Conservation (phyloP, 75 land plant genomes). For the Ceratopteris richardii region DNA sequence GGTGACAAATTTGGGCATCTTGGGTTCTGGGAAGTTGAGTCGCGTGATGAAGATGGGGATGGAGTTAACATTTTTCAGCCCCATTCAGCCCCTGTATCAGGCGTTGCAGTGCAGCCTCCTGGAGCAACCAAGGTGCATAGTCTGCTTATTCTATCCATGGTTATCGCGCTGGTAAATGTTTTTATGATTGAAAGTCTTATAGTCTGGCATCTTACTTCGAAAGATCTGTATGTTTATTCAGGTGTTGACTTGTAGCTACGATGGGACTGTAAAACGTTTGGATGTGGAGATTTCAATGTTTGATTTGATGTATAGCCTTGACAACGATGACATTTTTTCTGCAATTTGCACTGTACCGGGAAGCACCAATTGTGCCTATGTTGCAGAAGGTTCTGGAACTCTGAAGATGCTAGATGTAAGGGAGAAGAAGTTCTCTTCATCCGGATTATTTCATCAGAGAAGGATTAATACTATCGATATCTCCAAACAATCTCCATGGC, state of each 20-base stretch:
- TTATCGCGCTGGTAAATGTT: no score
- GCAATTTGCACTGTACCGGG: constrained; percentile 37
- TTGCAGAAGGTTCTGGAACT: constrained; percentile 44
- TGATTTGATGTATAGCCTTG: constrained; percentile 32
- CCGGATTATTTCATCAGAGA: constrained; percentile 29
- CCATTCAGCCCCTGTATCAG: constrained; percentile 51
- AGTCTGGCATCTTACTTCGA: neutral
- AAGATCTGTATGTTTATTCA: constrained; percentile 10
- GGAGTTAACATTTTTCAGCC: constrained; percentile 44
- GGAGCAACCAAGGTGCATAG: constrained; percentile 41
- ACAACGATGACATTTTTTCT: constrained; percentile 21
- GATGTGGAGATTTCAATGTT: constrained; percentile 59
- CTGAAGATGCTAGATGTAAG: constrained; percentile 51
- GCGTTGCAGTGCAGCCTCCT: constrained; percentile 34
- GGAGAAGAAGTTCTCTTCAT: constrained; percentile 17
- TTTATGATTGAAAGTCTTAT: no score
- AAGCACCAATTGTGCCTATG: constrained; percentile 23
- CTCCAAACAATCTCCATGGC: constrained; percentile 25
- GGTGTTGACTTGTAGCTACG: constrained; percentile 65
- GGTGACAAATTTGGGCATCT: constrained; percentile 64
- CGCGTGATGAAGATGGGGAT: constrained; percentile 7
- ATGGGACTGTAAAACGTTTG: constrained; percentile 58
- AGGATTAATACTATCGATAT: constrained; percentile 66
- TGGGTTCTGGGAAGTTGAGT: constrained; percentile 66
- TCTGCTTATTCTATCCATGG: no score